A percentile compares a stretch with the other conserved stretches of the same genome.
Conservation (phyloP, 1,139 yeast genomes). For the Sugiyamaella novakii region DNA sequence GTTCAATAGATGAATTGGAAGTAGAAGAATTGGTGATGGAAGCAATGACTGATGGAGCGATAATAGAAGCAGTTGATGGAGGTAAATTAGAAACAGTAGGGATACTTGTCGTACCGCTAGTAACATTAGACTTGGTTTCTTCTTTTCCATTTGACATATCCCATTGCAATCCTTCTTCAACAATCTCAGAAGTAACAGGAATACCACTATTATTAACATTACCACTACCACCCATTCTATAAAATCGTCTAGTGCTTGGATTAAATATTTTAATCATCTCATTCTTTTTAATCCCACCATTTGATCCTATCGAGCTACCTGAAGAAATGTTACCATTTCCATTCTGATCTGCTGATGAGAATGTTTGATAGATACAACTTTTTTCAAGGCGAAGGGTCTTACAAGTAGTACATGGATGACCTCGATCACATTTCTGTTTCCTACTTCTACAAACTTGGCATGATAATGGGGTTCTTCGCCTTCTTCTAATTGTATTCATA, state of each 20-base stretch:
- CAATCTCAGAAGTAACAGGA: not conserved
- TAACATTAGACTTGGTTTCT: not conserved
- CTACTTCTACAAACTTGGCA: conserved; percentile 33
- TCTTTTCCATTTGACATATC: no score
- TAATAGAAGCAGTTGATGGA: not conserved
- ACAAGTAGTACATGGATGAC: conserved; percentile 33
- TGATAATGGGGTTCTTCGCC: conserved; percentile 32
- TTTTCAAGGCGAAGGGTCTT: conserved; percentile 25
- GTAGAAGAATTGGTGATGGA: not conserved
- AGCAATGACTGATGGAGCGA: not conserved
- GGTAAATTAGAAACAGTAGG: not conserved
- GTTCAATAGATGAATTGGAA: not conserved
- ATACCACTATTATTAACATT: not conserved
- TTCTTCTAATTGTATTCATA: conserved; percentile 18
- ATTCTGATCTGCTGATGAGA: not conserved
- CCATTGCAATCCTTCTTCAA: conserved; percentile 1
- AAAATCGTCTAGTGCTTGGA: conserved; percentile 11
- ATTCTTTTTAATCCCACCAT: conserved; percentile 6
- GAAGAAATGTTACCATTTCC: conserved; percentile 1
- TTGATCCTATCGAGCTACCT: conserved; percentile 3
- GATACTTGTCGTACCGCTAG: not conserved
- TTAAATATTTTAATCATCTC: conserved; percentile 11
- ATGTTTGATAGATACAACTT: conserved; percentile 27
- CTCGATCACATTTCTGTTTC: conserved; percentile 34
- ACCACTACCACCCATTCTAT: conserved; percentile 2